These are phyloP conservation scores for Phytopythium ostracodes DNA, from an alignment of 352 stramenopile genomes.

Conservation along the genomic window DNA sequence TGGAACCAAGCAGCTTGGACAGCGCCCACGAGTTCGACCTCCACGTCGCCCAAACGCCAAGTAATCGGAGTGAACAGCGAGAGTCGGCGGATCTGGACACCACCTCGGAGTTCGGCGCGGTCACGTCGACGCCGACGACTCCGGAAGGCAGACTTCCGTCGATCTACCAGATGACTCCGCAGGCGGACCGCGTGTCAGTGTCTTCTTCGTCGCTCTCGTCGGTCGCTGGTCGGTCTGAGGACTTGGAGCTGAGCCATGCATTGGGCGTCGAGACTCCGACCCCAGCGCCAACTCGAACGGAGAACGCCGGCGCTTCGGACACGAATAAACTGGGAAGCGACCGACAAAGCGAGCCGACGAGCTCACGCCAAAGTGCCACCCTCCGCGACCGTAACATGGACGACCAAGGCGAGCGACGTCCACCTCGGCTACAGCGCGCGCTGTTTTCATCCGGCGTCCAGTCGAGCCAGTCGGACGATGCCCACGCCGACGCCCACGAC, in stretches of 20 bases:
- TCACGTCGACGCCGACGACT: background rate
- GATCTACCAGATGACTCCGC: conserved; percentile 12
- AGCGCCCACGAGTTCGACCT: background rate
- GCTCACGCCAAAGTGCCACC: background rate
- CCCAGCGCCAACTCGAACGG: background rate
- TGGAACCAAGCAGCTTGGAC: background rate
- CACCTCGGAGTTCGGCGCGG: conserved; percentile 3
- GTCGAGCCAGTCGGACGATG: background rate
- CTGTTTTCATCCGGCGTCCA: conserved; percentile 12
- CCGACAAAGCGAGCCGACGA: background rate
- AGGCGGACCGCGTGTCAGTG: conserved; percentile 14
- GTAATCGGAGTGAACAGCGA: conserved; percentile 6
- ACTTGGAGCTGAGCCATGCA: conserved; percentile 59
- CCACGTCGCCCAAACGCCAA: background rate
- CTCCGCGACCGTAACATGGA: background rate
- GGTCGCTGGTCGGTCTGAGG: conserved; percentile 16
- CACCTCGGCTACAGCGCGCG: conserved; percentile 2
- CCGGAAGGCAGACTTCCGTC: conserved; percentile 5
- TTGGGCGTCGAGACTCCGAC: conserved; percentile 28
- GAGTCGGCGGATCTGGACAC: conserved; percentile 8
- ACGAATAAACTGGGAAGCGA: background rate
- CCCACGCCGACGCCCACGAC: conserved; percentile 1
- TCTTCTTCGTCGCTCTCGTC: conserved; percentile 20
- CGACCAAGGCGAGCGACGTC: background rate
- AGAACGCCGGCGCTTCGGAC: background rate